Base-by-base conservation (phyloP, 2,329 filamentous ascomycete species). In the Phoma sp. region DNA sequence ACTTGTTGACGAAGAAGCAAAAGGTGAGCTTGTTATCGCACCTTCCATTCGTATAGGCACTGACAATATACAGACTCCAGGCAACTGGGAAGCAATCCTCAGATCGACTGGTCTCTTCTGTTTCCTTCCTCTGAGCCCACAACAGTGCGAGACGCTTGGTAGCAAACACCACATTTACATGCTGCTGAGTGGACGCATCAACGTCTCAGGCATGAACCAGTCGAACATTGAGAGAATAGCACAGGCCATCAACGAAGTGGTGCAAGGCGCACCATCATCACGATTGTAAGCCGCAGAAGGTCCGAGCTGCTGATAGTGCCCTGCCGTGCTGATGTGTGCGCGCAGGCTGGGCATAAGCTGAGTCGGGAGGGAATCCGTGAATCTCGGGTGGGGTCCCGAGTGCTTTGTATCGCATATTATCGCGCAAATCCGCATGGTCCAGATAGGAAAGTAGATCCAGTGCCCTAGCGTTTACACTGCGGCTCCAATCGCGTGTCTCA, bases 181-280 rank as follows among this genome's bases (percentile, higher is more conserved):
- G 47, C 62, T 61, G 5, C 38, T 49, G 20, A 67, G 54, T 38
- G 65, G 65, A 4, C 62, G 65, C 9, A 68, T 67, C 46, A 68
- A 67, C 37, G 53, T 69, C 18, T 61, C 65, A 9, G 66, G 62
- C 5, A 47, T 69, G 49, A 67, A 62, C 43, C 32, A 49, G 33
- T 48, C 38, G 9, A 65, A 64, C 26, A 47, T 67, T 7, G 56
- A 57, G 10, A 49, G 29, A 23, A 53, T 66, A 42, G 65, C 65
- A 28, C 42, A 33, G 20, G 59, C 65, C 9, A 61, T 69, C 37
- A 55, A 64, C 23, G 40, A 57, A 14, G 59, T 64, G 3, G 56
- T 63, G 11, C 45, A 15, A 17, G 30, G 32, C 42, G 25, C 32
- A 26, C 30, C 21, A 32, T 17, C 26, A 37, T 47, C 39, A 25